Evolutionary conservation across 2,329 filamentous ascomycete species (phyloP).

Genomic region (Trichoderma sp.): DNA sequence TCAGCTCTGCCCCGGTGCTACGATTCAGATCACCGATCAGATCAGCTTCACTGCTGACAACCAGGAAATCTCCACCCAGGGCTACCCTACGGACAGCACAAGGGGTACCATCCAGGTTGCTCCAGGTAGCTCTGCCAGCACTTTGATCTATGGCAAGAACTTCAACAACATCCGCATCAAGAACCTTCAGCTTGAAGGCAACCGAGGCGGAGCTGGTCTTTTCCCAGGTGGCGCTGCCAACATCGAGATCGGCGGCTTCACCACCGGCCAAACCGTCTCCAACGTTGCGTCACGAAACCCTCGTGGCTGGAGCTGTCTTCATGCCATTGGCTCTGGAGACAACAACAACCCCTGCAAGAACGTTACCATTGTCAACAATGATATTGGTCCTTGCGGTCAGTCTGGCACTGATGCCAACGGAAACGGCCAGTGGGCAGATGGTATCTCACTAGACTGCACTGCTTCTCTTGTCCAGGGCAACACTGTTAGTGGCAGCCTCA

Average conservation of each 20-base stretch:
- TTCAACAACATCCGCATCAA: conserved; percentile 27
- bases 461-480: conserved; percentile 27
- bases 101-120: conserved; percentile 29
- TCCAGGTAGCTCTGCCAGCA: conserved; percentile 27
- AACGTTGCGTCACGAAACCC: conserved; percentile 28
- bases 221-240: conserved; percentile 30
- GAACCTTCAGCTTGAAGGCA: conserved; percentile 32
- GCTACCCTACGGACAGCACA: conserved; percentile 29
- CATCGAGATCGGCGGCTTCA: conserved; percentile 31
- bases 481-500: conserved; percentile 22
- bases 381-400: conserved; percentile 31
- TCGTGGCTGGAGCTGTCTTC: conserved; percentile 32
- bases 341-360: conserved; percentile 28
- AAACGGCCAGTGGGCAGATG: conserved; percentile 29
- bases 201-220: conserved; percentile 27
- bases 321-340: conserved; percentile 29
- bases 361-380: conserved; percentile 29
- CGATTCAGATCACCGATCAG: conserved; percentile 24
- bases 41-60: conserved; percentile 29
- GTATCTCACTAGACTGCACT: conserved; percentile 31
- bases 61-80: conserved; percentile 32
- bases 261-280: conserved; percentile 27
- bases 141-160: conserved; percentile 27
- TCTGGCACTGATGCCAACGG: conserved; percentile 27
- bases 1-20: conserved; percentile 26